Conservation (phyloP, 805 yeast species). For the Pichia nanzhaoensis region DNA sequence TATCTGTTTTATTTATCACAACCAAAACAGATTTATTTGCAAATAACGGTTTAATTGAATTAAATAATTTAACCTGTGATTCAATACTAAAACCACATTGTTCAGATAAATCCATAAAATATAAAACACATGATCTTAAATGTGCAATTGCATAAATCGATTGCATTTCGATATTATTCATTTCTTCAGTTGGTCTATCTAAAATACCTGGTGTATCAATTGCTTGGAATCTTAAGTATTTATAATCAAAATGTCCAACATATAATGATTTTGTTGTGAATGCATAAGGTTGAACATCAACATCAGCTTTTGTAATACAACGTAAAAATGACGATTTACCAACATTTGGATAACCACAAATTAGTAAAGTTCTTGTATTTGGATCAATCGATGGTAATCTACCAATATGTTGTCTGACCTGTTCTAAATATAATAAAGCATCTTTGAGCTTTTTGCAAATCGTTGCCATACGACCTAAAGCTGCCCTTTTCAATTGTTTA, state of each 20-base stretch:
- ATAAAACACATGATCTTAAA: conserved; percentile 89
- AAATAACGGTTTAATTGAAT: conserved; percentile 92
- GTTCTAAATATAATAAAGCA: conserved; percentile 88
- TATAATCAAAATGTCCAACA: conserved; percentile 98
- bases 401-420: conserved; percentile 98
- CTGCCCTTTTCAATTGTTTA: conserved; percentile 97
- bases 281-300: conserved; percentile 98
- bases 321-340: conserved; percentile 95
- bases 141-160: conserved; percentile 98
- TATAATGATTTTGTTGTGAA: conserved; percentile 96
- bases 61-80: conserved; percentile 95
- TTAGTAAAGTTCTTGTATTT: conserved; percentile 92
- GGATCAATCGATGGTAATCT: conserved; percentile 98
- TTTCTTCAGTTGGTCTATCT: conserved; percentile 98
- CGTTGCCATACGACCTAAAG: conserved; percentile 99
- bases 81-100: conserved; percentile 98
- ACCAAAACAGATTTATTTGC: conserved; percentile 96
- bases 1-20: conserved; percentile 92
- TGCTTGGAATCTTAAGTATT: conserved; percentile 95
- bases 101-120: conserved; percentile 97
- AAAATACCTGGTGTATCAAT: conserved; percentile 98
- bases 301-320: conserved; percentile 95
- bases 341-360: conserved; percentile 98
- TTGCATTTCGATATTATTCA: conserved; percentile 99
- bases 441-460: conserved; percentile 93